Conservation (phyloP, 441 rosid species). For the Arabidopsis hybrid region DNA sequence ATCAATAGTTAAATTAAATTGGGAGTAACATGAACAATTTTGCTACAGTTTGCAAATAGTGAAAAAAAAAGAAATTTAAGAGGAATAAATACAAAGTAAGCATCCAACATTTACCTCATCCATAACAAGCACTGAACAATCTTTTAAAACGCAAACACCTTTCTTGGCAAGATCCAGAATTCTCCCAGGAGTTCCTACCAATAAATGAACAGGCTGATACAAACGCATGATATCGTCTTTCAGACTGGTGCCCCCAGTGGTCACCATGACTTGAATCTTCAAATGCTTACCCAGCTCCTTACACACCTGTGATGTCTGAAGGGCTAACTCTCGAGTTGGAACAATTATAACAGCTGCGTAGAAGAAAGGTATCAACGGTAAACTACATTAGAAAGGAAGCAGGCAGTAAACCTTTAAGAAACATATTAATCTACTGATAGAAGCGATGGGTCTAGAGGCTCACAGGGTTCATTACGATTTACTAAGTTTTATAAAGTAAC, state of each 20-base stretch:
- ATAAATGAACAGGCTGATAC: constrained; percentile 95
- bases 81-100: constrained; percentile 11
- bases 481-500: neutral
- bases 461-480: neutral
- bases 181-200: constrained; percentile 99
- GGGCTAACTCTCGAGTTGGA: constrained; percentile 96
- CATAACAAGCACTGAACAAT: constrained; percentile 95
- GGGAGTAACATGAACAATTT: neutral
- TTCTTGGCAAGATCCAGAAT: constrained; percentile 92
- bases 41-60: constrained; percentile 17
- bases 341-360: constrained; percentile 89
- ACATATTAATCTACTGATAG: neutral
- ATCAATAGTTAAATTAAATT: constrained; percentile 42
- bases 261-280: constrained; percentile 96
- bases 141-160: constrained; percentile 92
- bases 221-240: constrained; percentile 99
- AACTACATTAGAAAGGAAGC: neutral
- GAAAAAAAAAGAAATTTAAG: neutral
- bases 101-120: constrained; percentile 75
- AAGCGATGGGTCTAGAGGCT: neutral
- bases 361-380: constrained; percentile 16
- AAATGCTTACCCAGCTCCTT: constrained; percentile 98
- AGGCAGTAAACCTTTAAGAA: neutral
- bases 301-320: constrained; percentile 98
- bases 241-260: constrained; percentile 98